Evolutionary conservation across 139 green algal species (phyloP).

Genomic region (Gonium pectorale): DNA sequence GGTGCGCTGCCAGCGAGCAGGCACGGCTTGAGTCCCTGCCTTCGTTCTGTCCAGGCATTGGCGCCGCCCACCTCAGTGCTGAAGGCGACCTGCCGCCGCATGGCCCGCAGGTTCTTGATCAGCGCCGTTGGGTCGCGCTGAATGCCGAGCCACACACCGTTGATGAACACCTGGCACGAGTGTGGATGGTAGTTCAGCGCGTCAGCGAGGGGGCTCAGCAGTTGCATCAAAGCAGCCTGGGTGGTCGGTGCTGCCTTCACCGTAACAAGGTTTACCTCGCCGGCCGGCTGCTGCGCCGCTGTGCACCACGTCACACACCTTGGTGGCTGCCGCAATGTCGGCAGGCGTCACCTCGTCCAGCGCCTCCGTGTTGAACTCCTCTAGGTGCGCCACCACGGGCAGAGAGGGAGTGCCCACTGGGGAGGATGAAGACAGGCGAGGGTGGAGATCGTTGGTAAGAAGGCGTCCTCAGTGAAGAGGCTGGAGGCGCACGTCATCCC

Average conservation of each 20-base stretch:
- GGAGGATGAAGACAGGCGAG: background rate
- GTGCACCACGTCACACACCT: too few relatives aligned
- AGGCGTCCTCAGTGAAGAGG: too few relatives aligned
- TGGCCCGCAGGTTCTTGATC: slow-evolving; percentile 79
- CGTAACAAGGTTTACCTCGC: too few relatives aligned
- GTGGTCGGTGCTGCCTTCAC: too few relatives aligned
- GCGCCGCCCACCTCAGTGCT: slow-evolving; percentile 65
- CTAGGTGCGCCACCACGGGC: slow-evolving; percentile 84
- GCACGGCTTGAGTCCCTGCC: too few relatives aligned
- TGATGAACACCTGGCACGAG: slow-evolving; percentile 62
- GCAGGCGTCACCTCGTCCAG: slow-evolving; percentile 84
- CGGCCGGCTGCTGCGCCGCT: too few relatives aligned
- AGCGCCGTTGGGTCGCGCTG: slow-evolving; percentile 82
- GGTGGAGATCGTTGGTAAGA: too few relatives aligned
- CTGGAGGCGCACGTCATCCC: too few relatives aligned
- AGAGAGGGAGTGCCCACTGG: slow-evolving; percentile 72
- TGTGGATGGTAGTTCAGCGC: background rate
- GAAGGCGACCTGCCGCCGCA: slow-evolving; percentile 82
- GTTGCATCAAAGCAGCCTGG: too few relatives aligned
- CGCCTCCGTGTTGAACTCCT: slow-evolving; percentile 85
- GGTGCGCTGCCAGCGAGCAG: too few relatives aligned
- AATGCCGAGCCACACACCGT: slow-evolving; percentile 88
- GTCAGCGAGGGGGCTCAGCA: too few relatives aligned
- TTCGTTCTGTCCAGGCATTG: too few relatives aligned
- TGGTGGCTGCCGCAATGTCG: slow-evolving; percentile 72